Base-by-base conservation (phyloP, 176 grass and related monocot genomes). In the Aegilops tauschii region DNA sequence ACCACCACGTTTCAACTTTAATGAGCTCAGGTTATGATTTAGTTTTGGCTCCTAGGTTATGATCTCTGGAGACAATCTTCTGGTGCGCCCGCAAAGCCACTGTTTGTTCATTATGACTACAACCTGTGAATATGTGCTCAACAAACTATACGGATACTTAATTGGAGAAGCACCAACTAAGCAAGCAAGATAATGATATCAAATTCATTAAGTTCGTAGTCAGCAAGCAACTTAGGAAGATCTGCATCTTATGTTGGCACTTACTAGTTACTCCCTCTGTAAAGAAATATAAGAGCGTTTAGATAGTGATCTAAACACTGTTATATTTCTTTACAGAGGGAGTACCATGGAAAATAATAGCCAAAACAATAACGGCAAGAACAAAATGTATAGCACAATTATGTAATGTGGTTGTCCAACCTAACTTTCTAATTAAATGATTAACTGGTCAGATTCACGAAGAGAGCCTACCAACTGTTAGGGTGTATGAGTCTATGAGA, bases 41-140 rank as follows among this genome's bases (percentile, higher is more conserved):
- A 36, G 10, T 27, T 71, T 34, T 39, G 20, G 21, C 50, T 70
- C 54, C 6, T 70, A 78, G 80, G 73, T 70, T 70, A 65, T 52
- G 17, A 37, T n/a, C 68, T 63, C 9, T 2, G 12, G 36, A 63
- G 30, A 37, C 64, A 37, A 49, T 21, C 58, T 69, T 88, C 44
- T 76, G 61, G 32, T 40, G 2, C 42, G 23, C 50, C 61, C 61
- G 40, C 31, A 76, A 67, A 42, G 12, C n/a, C 77, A 45, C 21
- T 68, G 34, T 1, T 58, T 20, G 54, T 44, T 30, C 59, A 32
- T 59, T 76, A 64, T 61, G 36, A 61, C 64, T 79, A 59, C 52
- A 69, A 32, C 30, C 21, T 84, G 65, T 79, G 50, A 71, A 69
- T 10, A 37, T 79, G 3, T 50, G 81, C 65, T 40, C 58, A 80